A percentile compares a stretch with the other conserved stretches of the same genome.
Evolutionary conservation across 1,139 yeast genomes (phyloP).

Genomic region (Yamadazyma pseudoaaseri): DNA sequence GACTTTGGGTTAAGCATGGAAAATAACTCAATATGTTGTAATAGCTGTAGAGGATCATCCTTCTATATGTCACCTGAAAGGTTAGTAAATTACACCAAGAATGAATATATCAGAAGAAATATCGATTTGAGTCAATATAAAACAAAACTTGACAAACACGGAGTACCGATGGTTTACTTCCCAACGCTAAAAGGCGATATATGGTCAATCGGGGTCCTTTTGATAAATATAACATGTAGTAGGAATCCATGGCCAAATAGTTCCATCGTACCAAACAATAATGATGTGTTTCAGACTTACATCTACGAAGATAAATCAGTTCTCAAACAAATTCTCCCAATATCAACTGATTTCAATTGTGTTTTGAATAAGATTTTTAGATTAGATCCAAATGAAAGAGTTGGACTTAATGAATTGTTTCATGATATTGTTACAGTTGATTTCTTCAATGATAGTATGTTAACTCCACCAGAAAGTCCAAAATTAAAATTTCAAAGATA

Average conservation of each 20-base stretch:
- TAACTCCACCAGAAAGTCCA: conserved; percentile 17
- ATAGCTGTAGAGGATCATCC: conserved; percentile 81
- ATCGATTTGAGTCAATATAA: conserved; percentile 31
- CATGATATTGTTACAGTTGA: conserved; percentile 39
- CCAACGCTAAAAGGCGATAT: conserved; percentile 83
- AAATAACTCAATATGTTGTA: conserved; percentile 57
- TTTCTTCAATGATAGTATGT: conserved; percentile 30
- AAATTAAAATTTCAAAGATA: conserved; percentile 1
- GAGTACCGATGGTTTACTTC: conserved; percentile 26
- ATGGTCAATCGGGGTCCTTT: conserved; percentile 84
- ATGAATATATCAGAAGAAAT: conserved; percentile 23
- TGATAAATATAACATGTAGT: conserved; percentile 77
- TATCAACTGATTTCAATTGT: conserved; percentile 57
- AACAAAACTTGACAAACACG: conserved; percentile 6
- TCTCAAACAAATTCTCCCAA: conserved; percentile 55
- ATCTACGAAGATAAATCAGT: conserved; percentile 28
- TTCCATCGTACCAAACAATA: conserved; percentile 53
- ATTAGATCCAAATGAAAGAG: conserved; percentile 65
- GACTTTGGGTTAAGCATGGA: conserved; percentile 86
- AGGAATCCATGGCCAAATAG: conserved; percentile 94
- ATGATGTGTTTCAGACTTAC: conserved; percentile 54
- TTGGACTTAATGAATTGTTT: conserved; percentile 48
- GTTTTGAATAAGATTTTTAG: conserved; percentile 56
- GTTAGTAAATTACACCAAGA: conserved; percentile 47
- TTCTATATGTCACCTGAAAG: conserved; percentile 96